These are phyloP conservation scores for Linum tenue DNA, from an alignment of 345 rosid genomes.

Conservation along the genomic window DNA sequence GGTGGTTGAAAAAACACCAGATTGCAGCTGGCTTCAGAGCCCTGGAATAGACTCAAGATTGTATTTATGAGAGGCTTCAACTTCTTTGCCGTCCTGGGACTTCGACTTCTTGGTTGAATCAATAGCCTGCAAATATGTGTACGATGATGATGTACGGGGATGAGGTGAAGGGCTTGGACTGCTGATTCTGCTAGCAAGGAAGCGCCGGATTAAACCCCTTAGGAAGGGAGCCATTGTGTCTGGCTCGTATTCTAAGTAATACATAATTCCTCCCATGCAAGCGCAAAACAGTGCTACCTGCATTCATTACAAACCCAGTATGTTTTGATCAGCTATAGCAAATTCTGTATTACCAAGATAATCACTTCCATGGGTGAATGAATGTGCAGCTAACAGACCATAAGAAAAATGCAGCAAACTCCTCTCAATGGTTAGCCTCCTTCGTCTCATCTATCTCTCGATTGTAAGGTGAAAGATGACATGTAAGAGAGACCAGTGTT, in stretches of 20 bases:
- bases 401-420: too few species aligned
- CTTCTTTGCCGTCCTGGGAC: slow-evolving; percentile 38
- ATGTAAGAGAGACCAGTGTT: too few species aligned
- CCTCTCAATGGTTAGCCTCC: neutral
- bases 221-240: slow-evolving; percentile 95
- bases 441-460: neutral
- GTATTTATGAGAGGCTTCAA: slow-evolving; percentile 50
- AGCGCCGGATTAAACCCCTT: slow-evolving; percentile 81
- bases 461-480: neutral
- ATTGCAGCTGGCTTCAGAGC: slow-evolving; percentile 32
- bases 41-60: slow-evolving; percentile 92
- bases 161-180: slow-evolving; percentile 50
- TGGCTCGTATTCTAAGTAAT: slow-evolving; percentile 87
- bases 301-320: slow-evolving; percentile 1
- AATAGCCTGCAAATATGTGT: slow-evolving; percentile 50
- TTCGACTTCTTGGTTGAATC: slow-evolving; percentile 58
- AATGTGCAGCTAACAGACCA: too few species aligned
- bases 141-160: slow-evolving; percentile 52
- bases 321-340: neutral
- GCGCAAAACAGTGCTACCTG: slow-evolving; percentile 95
- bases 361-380: too few species aligned
- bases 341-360: too few species aligned
- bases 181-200: slow-evolving; percentile 91
- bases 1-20: neutral
- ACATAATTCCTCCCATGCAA: slow-evolving; percentile 99